Evolutionary conservation across 345 rosid genomes (phyloP), one percentile per base, ranked within the genome.

Genomic region (Schrenkiella parvula): DNA sequence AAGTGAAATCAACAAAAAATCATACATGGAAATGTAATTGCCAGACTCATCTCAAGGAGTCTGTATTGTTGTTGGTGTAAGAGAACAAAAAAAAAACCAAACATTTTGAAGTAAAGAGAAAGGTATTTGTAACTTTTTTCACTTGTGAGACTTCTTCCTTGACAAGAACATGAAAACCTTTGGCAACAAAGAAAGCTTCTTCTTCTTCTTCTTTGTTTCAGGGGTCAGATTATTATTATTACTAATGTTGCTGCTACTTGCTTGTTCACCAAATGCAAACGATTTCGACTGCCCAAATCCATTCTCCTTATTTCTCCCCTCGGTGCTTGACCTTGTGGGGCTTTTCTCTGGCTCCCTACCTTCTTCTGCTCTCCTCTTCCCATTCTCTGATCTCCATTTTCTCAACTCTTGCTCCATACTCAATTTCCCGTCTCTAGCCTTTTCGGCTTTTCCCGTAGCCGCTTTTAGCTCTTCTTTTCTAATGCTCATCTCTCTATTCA

Each of bases 371-470:
- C 97, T 81, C 47, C 74, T 79, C 70, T 82, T 90, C 81, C 84
- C 96, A 2, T 89, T 85, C 70, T 91, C 99, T 4, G 90, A 84
- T 54, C 97, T 88, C 97, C 97, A 91, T 70, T 80, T 88, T 80
- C 99, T 82, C 75, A 91, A 52, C 81, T 95, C 95, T 35, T 95
- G 96, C 79, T 95, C 99, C 68, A 86, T 78, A n/a, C 79, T 84
- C 82, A 91, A 65, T 79, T 91, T 95, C 61, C 88, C 88, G 66
- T 87, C 90, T 84, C 88, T 84, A 47, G 99, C 96, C 78, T 78
- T 77, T 74, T 95, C 96, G 7, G 96, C 99, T 78, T 84, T 88
- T 21, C 78, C 89, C 87, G 81, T 44, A 0, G 99, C 99, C 29
- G 43, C 50, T 81, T 75, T 83, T 19, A 93, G 80, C 13, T 86